A percentile compares a stretch with the other conserved stretches of the same genome.
These are phyloP conservation scores for Fraxinus pennsylvanica DNA, from an alignment of 257 asterid genomes.

Conservation along the genomic window DNA sequence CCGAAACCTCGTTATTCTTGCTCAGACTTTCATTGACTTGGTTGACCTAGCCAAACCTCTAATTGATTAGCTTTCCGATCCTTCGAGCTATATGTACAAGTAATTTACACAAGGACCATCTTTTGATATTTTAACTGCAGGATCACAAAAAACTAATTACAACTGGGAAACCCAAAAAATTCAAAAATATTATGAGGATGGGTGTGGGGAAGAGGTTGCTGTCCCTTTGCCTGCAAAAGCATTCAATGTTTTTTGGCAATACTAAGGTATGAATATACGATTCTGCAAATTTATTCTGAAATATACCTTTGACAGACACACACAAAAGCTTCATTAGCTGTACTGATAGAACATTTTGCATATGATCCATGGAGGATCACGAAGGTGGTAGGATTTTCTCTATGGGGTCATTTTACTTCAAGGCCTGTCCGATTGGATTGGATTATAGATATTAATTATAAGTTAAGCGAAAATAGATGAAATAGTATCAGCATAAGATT, in stretches of 20 bases:
- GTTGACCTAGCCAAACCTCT: neutral
- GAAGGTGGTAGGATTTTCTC: neutral
- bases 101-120: neutral
- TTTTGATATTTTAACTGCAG: neutral
- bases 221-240: constrained; percentile 45
- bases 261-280: constrained; percentile 23
- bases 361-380: neutral
- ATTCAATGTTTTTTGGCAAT: constrained; percentile 56
- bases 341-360: neutral
- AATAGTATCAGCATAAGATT: too few species aligned
- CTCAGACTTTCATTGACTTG: neutral
- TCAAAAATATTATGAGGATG: constrained; percentile 7
- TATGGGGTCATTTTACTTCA: neutral
- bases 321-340: constrained; percentile 25
- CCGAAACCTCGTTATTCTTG: neutral
- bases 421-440: neutral
- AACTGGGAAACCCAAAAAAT: neutral
- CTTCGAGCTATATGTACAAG: neutral
- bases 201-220: constrained; percentile 31
- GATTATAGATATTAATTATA: neutral
- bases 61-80: too few species aligned
- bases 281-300: constrained; percentile 20
- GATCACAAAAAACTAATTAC: neutral
- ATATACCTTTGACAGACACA: constrained; percentile 23
- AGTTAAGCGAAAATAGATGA: too few species aligned